Evolutionary conservation across 192 early-diverging fungal genomes (phyloP), one percentile per base, ranked within the genome.

Genomic region (Podila epigama): DNA sequence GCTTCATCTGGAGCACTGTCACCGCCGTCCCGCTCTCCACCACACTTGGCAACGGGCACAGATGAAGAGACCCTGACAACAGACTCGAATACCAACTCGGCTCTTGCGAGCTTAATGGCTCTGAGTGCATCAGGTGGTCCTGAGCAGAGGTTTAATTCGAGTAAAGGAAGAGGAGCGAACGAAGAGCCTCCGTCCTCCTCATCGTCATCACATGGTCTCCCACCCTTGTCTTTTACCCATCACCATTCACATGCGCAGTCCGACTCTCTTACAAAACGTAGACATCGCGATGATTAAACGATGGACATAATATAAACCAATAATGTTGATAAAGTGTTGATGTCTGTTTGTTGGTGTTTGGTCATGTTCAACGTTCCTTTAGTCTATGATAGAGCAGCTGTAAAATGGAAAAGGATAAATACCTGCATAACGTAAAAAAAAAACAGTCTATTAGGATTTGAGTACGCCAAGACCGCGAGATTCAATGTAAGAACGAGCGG

Each of bases 401-500:
- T 29, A 58, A 59, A 59, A 35, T 20, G 40, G 40, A 59, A 39
- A 59, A 35, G 20, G 40, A 59, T 25, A 35, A 59, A 59, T 27
- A 51, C 57, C 68, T 75, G 80, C 32, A 81, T 39, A n/a, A n/a
- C n/a, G n/a, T n/a, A n/a, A n/a, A n/a, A n/a, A n/a, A n/a, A n/a
- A n/a, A n/a, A n/a, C n/a, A n/a, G n/a, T n/a, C n/a, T n/a, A n/a
- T n/a, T n/a, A n/a, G n/a, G n/a, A n/a, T n/a, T n/a, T 54, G 27
- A 67, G 63, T 11, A 75, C 20, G 5, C 41, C 54, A 12, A 77
- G 68, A 22, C 85, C 84, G 39, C 89, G 89, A 3, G 83, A 79
- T 12, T 53, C 56, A 37, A 90, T 72, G 63, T 91, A 91, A 27
- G 87, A 85, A 20, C 84, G 77, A 1, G 90, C 91, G 27, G 88